Evolutionary conservation across 2,329 filamentous ascomycete genomes (phyloP).

Genomic region (Claviceps paspali): DNA sequence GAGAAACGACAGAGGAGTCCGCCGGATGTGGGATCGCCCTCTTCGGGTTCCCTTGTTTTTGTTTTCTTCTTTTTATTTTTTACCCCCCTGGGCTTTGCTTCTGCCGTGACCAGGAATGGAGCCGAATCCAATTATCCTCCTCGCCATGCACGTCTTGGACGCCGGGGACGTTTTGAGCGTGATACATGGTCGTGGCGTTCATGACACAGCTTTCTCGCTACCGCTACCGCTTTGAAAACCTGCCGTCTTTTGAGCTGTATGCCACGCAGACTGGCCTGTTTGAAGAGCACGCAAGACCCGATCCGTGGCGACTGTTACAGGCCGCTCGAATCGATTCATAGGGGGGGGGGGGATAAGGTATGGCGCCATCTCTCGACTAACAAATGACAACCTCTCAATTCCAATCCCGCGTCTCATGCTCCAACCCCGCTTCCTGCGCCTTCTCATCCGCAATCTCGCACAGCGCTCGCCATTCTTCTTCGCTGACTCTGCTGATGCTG

Average conservation of each 20-base stretch:
- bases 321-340: background rate
- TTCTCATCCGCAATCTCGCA: constrained; percentile 33
- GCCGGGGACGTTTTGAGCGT: background rate
- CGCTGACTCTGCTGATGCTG: constrained; percentile 59
- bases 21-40: background rate
- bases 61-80: background rate
- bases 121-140: background rate
- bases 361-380: background rate
- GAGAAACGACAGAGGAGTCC: background rate
- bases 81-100: no score
- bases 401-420: constrained; percentile 19
- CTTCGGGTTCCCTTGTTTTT: background rate
- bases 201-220: background rate
- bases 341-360: no score
- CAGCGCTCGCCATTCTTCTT: constrained; percentile 50
- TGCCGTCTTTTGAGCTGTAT: background rate
- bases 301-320: background rate
- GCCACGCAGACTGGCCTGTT: background rate
- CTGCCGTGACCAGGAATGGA: no score
- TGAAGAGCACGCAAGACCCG: background rate
- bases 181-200: background rate
- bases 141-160: background rate
- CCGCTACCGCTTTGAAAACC: background rate
- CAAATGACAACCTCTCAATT: background rate
- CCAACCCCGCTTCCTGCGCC: constrained; percentile 21